Percentiles rank a stretch among this genome's conserved stretches.
phyloP scores from a whole-genome alignment of 176 grass and related monocot species.

The Raddia guianensis region DNA sequence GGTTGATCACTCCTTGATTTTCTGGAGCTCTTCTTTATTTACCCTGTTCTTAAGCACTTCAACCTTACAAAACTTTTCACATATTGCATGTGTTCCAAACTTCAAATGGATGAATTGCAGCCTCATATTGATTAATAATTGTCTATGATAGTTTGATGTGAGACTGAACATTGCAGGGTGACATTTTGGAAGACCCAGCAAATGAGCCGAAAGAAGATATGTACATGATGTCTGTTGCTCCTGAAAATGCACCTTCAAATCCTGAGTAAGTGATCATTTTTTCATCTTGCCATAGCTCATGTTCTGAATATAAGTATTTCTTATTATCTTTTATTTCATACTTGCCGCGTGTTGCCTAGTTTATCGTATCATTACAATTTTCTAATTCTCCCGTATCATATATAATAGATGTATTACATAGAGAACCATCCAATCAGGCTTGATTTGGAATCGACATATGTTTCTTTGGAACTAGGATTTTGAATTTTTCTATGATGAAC shows the following conservation, averaged over 20 bases:
- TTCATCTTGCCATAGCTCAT: not conserved
- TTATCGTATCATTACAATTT: not conserved
- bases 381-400: not conserved
- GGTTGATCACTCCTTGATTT: conserved; percentile 11
- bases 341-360: conserved; percentile 9
- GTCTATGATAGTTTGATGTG: not conserved
- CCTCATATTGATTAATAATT: not conserved
- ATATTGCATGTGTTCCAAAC: not conserved
- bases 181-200: conserved; percentile 92
- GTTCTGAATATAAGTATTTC: conserved; percentile 9
- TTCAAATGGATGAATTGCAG: not conserved
- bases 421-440: conserved; percentile 19
- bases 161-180: conserved; percentile 65
- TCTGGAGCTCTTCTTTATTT: not conserved
- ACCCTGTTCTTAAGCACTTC: not conserved
- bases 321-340: not conserved
- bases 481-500: not conserved
- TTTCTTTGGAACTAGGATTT: conserved; percentile 6
- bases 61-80: not conserved
- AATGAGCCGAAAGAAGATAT: conserved; percentile 97
- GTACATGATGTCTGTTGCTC: conserved; percentile 97
- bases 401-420: not conserved
- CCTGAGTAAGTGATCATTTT: conserved; percentile 67
- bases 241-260: conserved; percentile 73
- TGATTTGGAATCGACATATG: not conserved